Percentiles rank a stretch among this genome's conserved stretches.
phyloP scores from a whole-genome alignment of 345 rosid species.

The Moringa oleifera region DNA sequence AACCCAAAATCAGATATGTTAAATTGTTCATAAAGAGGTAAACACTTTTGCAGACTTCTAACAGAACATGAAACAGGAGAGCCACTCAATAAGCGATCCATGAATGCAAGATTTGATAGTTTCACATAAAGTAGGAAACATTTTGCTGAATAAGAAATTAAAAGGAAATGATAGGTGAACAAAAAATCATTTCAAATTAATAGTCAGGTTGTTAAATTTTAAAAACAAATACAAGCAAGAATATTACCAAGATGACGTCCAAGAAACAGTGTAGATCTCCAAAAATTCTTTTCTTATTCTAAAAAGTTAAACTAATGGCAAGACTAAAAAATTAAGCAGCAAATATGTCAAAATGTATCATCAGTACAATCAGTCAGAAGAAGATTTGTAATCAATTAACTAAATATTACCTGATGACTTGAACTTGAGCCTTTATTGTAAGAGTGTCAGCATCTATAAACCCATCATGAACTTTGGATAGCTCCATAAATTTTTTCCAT shows the following conservation, averaged over 20 bases:
- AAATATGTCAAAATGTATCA: too few relatives aligned
- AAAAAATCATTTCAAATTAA: background rate
- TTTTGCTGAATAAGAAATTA: background rate
- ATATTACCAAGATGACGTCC: too few relatives aligned
- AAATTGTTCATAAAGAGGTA: background rate
- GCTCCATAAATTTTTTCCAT: conserved; percentile 93
- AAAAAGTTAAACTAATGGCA: too few relatives aligned
- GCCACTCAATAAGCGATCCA: too few relatives aligned
- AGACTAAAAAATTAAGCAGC: too few relatives aligned
- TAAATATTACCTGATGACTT: conserved; percentile 76
- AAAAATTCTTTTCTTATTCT: too few relatives aligned
- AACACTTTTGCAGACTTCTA: background rate
- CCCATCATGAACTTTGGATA: conserved; percentile 75
- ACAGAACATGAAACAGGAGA: background rate
- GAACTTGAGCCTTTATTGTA: conserved; percentile 90
- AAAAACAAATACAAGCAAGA: too few relatives aligned
- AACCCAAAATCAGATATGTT: conserved; percentile 17
- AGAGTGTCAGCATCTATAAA: conserved; percentile 81
- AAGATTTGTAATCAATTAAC: background rate
- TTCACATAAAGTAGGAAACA: background rate
- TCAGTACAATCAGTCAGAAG: background rate
- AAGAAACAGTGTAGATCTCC: too few relatives aligned
- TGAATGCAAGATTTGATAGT: too few relatives aligned
- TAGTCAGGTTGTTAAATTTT: background rate
- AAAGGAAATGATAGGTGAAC: background rate